Evolutionary conservation across 768 basidiomycete species (phyloP).

Genomic region (Macrolepiota albuminosa): DNA sequence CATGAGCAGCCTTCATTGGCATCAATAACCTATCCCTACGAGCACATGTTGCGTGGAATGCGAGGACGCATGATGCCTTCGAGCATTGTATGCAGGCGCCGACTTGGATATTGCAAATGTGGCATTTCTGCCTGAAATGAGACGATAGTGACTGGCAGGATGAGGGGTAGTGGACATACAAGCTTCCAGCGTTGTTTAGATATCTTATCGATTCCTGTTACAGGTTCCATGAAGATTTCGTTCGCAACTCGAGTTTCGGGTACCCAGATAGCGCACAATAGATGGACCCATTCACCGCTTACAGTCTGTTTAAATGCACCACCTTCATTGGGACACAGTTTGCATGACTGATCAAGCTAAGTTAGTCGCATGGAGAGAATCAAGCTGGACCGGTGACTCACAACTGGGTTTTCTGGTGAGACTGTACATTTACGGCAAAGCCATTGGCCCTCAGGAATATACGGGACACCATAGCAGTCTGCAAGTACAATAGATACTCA

Average conservation of each 20-base stretch:
- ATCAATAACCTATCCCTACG: slow-evolving; percentile 78
- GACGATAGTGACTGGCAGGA: not conserved
- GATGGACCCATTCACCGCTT: slow-evolving; percentile 90
- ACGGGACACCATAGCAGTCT: slow-evolving; percentile 99
- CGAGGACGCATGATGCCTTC: slow-evolving; percentile 61
- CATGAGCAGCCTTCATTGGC: slow-evolving; percentile 82
- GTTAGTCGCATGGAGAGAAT: not conserved
- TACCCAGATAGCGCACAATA: slow-evolving; percentile 96
- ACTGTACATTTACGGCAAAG: slow-evolving; percentile 98
- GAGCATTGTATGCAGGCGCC: slow-evolving; percentile 98
- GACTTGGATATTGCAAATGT: slow-evolving; percentile 38
- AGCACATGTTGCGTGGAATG: slow-evolving; percentile 95
- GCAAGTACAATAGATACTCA: not conserved
- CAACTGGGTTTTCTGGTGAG: slow-evolving; percentile 94
- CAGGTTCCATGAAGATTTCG: slow-evolving; percentile 97
- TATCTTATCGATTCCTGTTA: slow-evolving; percentile 84
- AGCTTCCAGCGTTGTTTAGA: slow-evolving; percentile 92
- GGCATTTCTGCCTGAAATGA: slow-evolving; percentile 36
- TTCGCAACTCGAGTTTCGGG: slow-evolving; percentile 92
- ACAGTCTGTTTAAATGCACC: slow-evolving; percentile 98
- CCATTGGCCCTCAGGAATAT: slow-evolving; percentile 99
- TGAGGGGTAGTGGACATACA: slow-evolving; percentile 39
- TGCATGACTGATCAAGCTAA: slow-evolving; percentile 58
- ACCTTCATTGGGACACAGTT: slow-evolving; percentile 95
- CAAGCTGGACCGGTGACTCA: slow-evolving; percentile 32